These are phyloP conservation scores for Nicotiana otophora DNA, from an alignment of 257 asterid species.

Conservation along the genomic window DNA sequence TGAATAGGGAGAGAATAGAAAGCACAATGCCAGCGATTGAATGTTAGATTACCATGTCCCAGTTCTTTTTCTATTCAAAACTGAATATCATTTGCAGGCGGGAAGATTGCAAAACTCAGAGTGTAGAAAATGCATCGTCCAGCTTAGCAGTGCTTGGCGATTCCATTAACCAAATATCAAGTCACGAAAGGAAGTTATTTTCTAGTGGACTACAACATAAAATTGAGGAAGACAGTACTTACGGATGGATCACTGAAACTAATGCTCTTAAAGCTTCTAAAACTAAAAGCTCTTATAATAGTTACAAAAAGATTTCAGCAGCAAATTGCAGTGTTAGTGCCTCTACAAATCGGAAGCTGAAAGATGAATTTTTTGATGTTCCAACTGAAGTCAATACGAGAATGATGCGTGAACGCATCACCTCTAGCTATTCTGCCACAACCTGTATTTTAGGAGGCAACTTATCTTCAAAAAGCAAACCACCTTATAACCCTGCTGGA, in stretches of 20 bases:
- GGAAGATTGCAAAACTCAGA: slow-evolving; percentile 36
- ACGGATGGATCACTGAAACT: slow-evolving; percentile 9
- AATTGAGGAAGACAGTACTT: slow-evolving; percentile 8
- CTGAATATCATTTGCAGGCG: slow-evolving; percentile 33
- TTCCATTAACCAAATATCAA: slow-evolving; percentile 36
- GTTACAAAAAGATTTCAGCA: not conserved
- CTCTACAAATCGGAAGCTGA: not conserved
- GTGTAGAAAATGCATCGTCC: slow-evolving; percentile 21
- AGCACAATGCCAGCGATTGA: slow-evolving; percentile 9
- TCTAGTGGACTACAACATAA: slow-evolving; percentile 11
- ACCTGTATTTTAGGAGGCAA: slow-evolving; percentile 7
- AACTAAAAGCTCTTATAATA: slow-evolving; percentile 11
- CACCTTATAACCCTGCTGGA: slow-evolving; percentile 1
- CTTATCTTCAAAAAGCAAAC: slow-evolving; percentile 13
- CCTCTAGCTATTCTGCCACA: slow-evolving; percentile 11
- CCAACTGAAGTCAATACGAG: not conserved
- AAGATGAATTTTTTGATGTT: slow-evolving; percentile 7
- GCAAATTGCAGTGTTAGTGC: not conserved
- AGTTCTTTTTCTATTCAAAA: slow-evolving; percentile 9
- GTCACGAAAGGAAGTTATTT: slow-evolving; percentile 16
- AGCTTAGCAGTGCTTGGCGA: slow-evolving; percentile 24
- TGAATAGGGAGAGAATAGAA: slow-evolving; percentile 6
- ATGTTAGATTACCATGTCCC: not conserved
- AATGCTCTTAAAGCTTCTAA: slow-evolving; percentile 10
- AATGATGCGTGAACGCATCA: slow-evolving; percentile 10